phyloP scores from a whole-genome alignment of 1,284 basidiomycete genomes.

The Ganoderma lingzhi region DNA sequence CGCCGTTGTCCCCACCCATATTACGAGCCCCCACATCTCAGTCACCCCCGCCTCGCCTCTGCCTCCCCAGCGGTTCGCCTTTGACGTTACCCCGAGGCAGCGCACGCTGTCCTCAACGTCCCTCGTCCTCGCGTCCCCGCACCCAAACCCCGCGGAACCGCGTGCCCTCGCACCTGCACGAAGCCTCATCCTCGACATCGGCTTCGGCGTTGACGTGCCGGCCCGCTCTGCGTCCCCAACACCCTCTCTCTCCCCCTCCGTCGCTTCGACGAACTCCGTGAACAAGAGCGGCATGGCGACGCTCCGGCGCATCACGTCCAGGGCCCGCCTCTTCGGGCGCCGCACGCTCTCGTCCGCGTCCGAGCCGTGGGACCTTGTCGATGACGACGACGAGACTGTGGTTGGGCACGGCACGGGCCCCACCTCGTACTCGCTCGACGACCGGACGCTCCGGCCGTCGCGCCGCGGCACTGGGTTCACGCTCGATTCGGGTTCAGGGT shows the following conservation, averaged over 20 bases:
- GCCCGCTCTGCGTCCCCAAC: conserved; percentile 25
- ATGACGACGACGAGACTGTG: conserved; percentile 25
- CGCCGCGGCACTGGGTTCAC: conserved; percentile 19
- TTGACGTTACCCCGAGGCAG: background rate
- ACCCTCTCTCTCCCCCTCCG: conserved; percentile 25
- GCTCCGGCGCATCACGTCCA: conserved; percentile 28
- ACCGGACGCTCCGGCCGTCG: conserved; percentile 14
- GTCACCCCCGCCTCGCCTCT: conserved; percentile 28
- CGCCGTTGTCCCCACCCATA: conserved; percentile 20
- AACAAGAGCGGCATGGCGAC: conserved; percentile 16
- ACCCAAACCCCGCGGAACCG: conserved; percentile 1
- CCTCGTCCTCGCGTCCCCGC: conserved; percentile 22
- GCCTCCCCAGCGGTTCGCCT: conserved; percentile 13
- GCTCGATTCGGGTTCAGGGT: conserved; percentile 5
- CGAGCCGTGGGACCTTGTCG: conserved; percentile 21
- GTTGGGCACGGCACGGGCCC: conserved; percentile 15
- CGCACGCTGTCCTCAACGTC: conserved; percentile 24
- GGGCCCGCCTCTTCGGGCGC: conserved; percentile 29
- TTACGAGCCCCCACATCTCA: conserved; percentile 32
- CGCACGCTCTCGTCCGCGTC: conserved; percentile 27
- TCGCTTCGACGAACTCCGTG: conserved; percentile 18
- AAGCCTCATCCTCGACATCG: background rate
- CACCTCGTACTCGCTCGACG: conserved; percentile 20
- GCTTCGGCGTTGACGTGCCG: background rate
- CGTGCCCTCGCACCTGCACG: background rate